These are phyloP conservation scores for Clarkia xantiana DNA, from an alignment of 345 rosid genomes.

Conservation along the genomic window DNA sequence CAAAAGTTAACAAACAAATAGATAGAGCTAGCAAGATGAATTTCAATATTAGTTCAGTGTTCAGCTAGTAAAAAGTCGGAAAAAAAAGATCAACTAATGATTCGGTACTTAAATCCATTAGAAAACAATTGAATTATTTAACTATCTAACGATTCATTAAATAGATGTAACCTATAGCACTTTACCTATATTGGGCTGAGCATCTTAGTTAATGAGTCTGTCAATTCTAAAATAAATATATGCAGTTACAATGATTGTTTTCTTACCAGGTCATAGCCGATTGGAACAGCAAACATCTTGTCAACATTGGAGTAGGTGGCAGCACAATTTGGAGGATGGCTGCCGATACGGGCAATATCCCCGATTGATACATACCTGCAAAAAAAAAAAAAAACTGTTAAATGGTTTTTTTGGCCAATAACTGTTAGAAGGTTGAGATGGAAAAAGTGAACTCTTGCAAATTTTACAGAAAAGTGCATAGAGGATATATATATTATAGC, in stretches of 20 bases:
- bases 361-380: constrained; percentile 72
- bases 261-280: constrained; percentile 90
- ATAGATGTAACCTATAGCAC: too few species aligned
- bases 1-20: too few species aligned
- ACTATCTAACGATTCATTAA: neutral
- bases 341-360: constrained; percentile 71
- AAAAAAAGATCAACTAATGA: neutral
- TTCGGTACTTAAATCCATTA: neutral
- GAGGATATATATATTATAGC: neutral
- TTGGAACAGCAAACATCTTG: constrained; percentile 45
- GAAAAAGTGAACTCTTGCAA: too few species aligned
- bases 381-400: neutral
- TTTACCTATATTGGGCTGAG: too few species aligned
- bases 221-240: too few species aligned
- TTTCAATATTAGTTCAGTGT: too few species aligned
- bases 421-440: too few species aligned
- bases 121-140: neutral
- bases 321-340: constrained; percentile 81
- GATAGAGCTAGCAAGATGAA: too few species aligned
- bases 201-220: too few species aligned
- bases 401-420: too few species aligned
- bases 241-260: neutral
- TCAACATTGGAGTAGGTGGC: constrained; percentile 53
- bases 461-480: neutral
- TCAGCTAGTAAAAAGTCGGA: too few species aligned